These are phyloP conservation scores for Aspergillus sp. DNA, from an alignment of 2,329 filamentous ascomycete species.

Conservation along the genomic window DNA sequence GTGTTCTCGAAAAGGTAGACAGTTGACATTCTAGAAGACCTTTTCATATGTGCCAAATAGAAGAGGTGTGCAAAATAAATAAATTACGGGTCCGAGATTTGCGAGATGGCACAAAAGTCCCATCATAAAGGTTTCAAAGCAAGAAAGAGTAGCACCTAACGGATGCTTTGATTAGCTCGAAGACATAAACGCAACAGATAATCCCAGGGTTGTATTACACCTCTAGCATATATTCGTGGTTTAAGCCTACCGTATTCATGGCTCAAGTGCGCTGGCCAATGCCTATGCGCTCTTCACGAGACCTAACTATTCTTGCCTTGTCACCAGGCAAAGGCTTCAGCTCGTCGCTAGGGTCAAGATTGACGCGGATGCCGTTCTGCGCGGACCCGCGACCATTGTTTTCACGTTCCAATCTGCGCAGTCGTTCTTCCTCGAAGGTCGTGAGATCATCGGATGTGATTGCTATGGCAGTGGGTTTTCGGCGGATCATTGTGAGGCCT, in stretches of 20 bases:
- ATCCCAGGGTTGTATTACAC: neutral
- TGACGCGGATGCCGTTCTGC: slow-evolving; percentile 24
- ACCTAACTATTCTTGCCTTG: slow-evolving; percentile 48
- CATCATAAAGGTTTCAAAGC: neutral
- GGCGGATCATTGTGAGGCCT: slow-evolving; percentile 46
- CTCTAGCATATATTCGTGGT: neutral
- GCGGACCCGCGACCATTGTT: slow-evolving; percentile 24
- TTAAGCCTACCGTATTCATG: neutral
- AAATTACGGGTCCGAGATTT: neutral
- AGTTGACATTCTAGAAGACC: neutral
- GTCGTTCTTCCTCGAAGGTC: slow-evolving; percentile 46
- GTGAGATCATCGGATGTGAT: slow-evolving; percentile 50
- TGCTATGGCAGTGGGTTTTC: slow-evolving; percentile 52
- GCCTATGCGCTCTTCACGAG: slow-evolving; percentile 49
- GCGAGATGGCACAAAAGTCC: neutral
- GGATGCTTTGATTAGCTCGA: neutral
- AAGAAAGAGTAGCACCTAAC: neutral
- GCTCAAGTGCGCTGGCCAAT: slow-evolving; percentile 22
- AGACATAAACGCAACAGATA: neutral
- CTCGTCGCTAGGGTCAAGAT: slow-evolving; percentile 50
- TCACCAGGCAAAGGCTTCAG: slow-evolving; percentile 51
- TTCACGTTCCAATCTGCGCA: slow-evolving; percentile 30
- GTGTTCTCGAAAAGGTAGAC: neutral
- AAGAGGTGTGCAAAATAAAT: too few species aligned
- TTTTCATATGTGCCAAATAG: neutral